These are phyloP conservation scores for Phytomonas sp. DNA, from an alignment of 208 protist species.

Conservation along the genomic window DNA sequence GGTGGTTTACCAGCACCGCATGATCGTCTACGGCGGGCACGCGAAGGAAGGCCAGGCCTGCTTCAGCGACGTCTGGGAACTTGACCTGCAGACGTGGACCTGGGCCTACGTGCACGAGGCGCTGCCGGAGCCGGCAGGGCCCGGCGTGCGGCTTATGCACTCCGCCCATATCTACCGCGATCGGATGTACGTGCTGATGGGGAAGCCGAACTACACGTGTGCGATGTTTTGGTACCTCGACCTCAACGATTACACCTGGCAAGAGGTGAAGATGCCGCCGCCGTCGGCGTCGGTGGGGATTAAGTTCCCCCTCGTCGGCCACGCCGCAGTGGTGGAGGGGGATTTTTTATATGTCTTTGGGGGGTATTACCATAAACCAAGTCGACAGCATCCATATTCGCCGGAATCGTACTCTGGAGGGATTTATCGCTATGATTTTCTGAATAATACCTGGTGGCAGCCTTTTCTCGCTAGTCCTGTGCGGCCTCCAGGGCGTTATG, in stretches of 20 bases:
- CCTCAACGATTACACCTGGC: conserved; percentile 36
- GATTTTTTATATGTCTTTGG: conserved; percentile 61
- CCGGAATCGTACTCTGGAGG: conserved; percentile 31
- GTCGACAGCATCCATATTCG: background rate
- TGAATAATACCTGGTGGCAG: conserved; percentile 22
- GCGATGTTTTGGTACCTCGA: conserved; percentile 61
- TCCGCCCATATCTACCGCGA: conserved; percentile 46
- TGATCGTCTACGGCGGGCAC: conserved; percentile 85
- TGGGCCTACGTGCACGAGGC: conserved; percentile 50
- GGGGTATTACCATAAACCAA: conserved; percentile 21
- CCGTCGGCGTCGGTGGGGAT: background rate
- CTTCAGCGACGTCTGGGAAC: conserved; percentile 56
- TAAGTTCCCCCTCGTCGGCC: conserved; percentile 26
- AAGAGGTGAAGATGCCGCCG: conserved; percentile 18
- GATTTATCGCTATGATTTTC: conserved; percentile 46
- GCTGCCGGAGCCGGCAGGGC: conserved; percentile 42
- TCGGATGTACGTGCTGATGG: conserved; percentile 81
- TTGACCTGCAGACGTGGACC: conserved; percentile 62
- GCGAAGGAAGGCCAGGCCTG: conserved; percentile 27
- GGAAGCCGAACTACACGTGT: conserved; percentile 18
- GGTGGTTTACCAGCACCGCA: conserved; percentile 62
- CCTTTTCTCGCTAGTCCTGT: conserved; percentile 10
- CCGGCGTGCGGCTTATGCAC: conserved; percentile 64
- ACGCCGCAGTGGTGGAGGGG: conserved; percentile 41
- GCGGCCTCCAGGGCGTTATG: conserved; percentile 40